A percentile compares a stretch with the other conserved stretches of the same genome.
These are phyloP conservation scores for Posidonia australis DNA, from an alignment of 106 monocot species.

Conservation along the genomic window DNA sequence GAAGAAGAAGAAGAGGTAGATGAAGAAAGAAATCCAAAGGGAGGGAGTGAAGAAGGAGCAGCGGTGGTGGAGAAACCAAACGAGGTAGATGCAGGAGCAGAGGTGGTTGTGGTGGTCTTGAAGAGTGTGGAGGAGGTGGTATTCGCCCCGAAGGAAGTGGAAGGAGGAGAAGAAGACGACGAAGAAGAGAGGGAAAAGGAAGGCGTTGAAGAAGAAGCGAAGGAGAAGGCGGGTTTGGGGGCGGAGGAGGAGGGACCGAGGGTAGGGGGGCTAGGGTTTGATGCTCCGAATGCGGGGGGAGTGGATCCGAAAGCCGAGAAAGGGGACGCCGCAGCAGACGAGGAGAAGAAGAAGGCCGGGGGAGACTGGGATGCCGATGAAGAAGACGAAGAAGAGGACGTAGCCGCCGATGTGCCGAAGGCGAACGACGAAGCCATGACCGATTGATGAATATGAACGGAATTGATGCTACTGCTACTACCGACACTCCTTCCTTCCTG, in stretches of 20 bases:
- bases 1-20: background rate
- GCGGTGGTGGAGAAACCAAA: too few relatives aligned
- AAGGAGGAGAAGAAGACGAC: constrained; percentile 1
- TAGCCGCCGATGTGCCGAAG: background rate
- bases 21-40: background rate
- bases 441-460: too few relatives aligned
- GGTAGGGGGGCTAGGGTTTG: too few relatives aligned
- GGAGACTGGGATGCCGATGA: background rate
- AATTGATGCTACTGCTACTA: too few relatives aligned
- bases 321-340: background rate
- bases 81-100: background rate
- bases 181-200: too few relatives aligned
- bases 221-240: background rate
- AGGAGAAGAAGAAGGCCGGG: background rate
- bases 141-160: constrained; percentile 4
- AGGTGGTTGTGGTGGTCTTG: too few relatives aligned
- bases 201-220: background rate
- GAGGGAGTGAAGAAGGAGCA: background rate
- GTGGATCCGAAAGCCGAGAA: too few relatives aligned
- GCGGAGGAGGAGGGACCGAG: background rate
- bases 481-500: too few relatives aligned
- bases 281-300: background rate
- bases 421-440: constrained; percentile 9
- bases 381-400: constrained; percentile 7
- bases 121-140: constrained; percentile 2